Evolutionary conservation across 331 rosid genomes (phyloP).

Genomic region (Quercus tomentella): DNA sequence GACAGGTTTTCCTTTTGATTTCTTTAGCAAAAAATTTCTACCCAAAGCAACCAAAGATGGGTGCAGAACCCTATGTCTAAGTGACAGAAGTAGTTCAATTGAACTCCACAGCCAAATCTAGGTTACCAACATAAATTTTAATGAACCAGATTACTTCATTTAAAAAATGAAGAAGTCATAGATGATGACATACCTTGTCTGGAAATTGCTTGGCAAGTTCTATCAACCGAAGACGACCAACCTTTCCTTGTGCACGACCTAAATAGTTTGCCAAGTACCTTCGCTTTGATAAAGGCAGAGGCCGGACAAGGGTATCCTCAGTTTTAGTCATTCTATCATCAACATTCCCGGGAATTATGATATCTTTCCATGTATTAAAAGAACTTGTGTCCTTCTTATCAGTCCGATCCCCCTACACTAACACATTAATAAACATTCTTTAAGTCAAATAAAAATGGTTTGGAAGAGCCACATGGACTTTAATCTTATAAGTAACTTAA

Average conservation of each 20-base stretch:
- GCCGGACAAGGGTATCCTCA: slow-evolving; percentile 45
- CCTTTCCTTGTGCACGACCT: slow-evolving; percentile 97
- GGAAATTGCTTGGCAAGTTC: slow-evolving; percentile 81
- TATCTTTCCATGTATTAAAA: slow-evolving; percentile 96
- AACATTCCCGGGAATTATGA: slow-evolving; percentile 92
- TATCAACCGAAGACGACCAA: slow-evolving; percentile 78
- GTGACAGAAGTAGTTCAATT: neutral
- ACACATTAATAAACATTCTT: slow-evolving; percentile 20
- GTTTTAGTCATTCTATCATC: slow-evolving; percentile 74
- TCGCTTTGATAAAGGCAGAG: slow-evolving; percentile 78
- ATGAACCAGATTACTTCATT: neutral
- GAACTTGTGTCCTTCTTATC: slow-evolving; percentile 90
- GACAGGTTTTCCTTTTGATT: neutral
- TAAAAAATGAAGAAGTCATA: slow-evolving; percentile 2
- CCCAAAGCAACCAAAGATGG: neutral
- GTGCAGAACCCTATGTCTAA: neutral
- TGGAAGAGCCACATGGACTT: neutral
- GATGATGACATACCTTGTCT: slow-evolving; percentile 57
- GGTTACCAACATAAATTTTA: neutral
- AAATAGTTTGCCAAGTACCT: slow-evolving; percentile 84
- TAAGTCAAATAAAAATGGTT: neutral
- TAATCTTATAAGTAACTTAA: no score
- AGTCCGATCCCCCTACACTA: slow-evolving; percentile 86
- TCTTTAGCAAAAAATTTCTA: neutral
- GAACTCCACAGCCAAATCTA: neutral